These are phyloP conservation scores for Fusarium longipes DNA, from an alignment of 2,329 filamentous ascomycete genomes.

Conservation along the genomic window DNA sequence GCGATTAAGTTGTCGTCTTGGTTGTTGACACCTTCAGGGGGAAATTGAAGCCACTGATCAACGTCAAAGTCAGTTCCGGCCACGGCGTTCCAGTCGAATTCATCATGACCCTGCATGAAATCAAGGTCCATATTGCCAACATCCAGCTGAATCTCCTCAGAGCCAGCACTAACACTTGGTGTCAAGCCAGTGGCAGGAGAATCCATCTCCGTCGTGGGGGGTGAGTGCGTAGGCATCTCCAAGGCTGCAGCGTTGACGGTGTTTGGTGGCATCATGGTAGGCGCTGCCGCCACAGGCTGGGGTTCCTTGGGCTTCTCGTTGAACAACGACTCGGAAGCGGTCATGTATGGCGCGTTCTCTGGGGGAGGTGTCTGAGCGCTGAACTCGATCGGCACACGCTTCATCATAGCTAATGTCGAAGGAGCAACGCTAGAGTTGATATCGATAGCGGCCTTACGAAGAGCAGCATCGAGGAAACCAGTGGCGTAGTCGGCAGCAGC, in stretches of 20 bases:
- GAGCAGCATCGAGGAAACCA: slow-evolving; percentile 90
- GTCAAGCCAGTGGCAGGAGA: slow-evolving; percentile 54
- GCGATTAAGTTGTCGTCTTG: slow-evolving; percentile 53
- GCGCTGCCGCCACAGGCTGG: slow-evolving; percentile 22
- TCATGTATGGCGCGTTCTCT: slow-evolving; percentile 60
- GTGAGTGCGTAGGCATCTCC: slow-evolving; percentile 54
- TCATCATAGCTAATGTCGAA: slow-evolving; percentile 51
- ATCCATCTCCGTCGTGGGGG: slow-evolving; percentile 59
- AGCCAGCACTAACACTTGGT: slow-evolving; percentile 59
- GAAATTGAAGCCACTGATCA: slow-evolving; percentile 69
- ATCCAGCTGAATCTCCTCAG: slow-evolving; percentile 54
- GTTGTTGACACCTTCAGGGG: slow-evolving; percentile 59
- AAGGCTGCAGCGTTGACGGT: slow-evolving; percentile 54
- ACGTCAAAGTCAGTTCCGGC: slow-evolving; percentile 66
- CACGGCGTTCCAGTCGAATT: slow-evolving; percentile 66
- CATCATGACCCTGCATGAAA: slow-evolving; percentile 59
- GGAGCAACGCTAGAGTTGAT: slow-evolving; percentile 59
- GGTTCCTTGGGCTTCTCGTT: slow-evolving; percentile 47
- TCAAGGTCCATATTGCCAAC: slow-evolving; percentile 58
- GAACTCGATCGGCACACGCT: slow-evolving; percentile 53
- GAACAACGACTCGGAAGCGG: slow-evolving; percentile 55
- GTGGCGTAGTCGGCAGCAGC: slow-evolving; percentile 96
- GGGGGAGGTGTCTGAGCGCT: slow-evolving; percentile 64
- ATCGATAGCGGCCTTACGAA: slow-evolving; percentile 86
- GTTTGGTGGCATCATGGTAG: slow-evolving; percentile 52